phyloP scores from a whole-genome alignment of 2,329 filamentous ascomycete genomes.

The Gremmenia infestans region DNA sequence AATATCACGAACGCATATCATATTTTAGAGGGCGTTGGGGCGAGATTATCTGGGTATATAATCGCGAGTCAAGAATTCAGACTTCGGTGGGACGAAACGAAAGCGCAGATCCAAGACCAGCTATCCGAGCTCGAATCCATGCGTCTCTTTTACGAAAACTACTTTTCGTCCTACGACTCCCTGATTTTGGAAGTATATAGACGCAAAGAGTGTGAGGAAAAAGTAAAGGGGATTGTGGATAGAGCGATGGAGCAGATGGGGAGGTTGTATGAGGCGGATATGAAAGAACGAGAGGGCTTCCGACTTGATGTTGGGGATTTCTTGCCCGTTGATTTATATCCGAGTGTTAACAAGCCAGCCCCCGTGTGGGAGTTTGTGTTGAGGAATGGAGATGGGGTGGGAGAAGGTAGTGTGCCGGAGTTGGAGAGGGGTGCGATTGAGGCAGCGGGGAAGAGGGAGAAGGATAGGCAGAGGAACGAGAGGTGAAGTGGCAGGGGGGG shows the following conservation, averaged over 20 bases:
- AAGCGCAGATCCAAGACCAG: constrained; percentile 60
- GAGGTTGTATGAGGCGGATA: constrained; percentile 68
- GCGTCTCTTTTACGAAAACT: constrained; percentile 80
- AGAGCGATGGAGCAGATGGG: constrained; percentile 76
- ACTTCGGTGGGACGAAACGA: constrained; percentile 68
- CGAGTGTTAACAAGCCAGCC: constrained; percentile 54
- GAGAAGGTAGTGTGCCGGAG: constrained; percentile 16
- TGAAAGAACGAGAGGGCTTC: constrained; percentile 70
- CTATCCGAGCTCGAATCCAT: constrained; percentile 74
- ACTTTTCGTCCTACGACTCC: constrained; percentile 77
- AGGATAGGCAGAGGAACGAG: constrained; percentile 17
- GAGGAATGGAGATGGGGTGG: constrained; percentile 12
- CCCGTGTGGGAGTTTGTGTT: constrained; percentile 27
- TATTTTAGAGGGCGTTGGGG: constrained; percentile 62
- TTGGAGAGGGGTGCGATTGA: constrained; percentile 25
- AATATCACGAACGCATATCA: constrained; percentile 59
- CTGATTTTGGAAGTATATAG: constrained; percentile 80
- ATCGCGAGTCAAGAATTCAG: constrained; percentile 60
- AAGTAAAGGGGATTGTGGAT: constrained; percentile 67
- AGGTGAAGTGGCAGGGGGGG: constrained; percentile 1
- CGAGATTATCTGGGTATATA: constrained; percentile 60
- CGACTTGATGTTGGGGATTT: constrained; percentile 78
- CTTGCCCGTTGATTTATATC: constrained; percentile 84
- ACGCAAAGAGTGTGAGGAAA: constrained; percentile 65
- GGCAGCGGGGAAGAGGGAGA: constrained; percentile 23